Evolutionary conservation across 345 rosid genomes (phyloP).

Genomic region (Cochlearia excelsa): DNA sequence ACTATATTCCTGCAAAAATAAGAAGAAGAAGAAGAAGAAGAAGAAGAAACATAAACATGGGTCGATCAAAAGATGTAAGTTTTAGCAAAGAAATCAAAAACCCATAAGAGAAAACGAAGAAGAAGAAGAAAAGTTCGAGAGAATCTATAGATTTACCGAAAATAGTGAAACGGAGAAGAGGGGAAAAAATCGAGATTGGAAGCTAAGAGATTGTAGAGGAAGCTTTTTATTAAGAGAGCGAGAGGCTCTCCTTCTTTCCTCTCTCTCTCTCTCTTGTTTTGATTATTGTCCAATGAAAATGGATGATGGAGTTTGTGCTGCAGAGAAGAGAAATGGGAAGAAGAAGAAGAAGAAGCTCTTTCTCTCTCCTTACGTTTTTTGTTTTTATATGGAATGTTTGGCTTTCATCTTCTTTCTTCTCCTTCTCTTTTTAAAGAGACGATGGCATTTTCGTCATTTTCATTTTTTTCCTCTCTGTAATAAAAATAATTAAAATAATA

Average conservation of each 20-base stretch:
- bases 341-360: slow-evolving; percentile 15
- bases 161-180: slow-evolving; percentile 20
- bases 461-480: too few species aligned
- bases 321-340: neutral
- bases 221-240: slow-evolving; percentile 43
- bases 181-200: slow-evolving; percentile 15
- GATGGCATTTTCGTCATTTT: slow-evolving; percentile 11
- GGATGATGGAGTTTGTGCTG: slow-evolving; percentile 22
- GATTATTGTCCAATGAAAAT: slow-evolving; percentile 26
- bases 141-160: slow-evolving; percentile 35
- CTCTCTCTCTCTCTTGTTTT: slow-evolving; percentile 20
- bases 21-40: neutral
- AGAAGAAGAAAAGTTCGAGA: slow-evolving; percentile 39
- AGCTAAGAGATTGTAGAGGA: slow-evolving; percentile 25
- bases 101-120: slow-evolving; percentile 22
- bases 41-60: neutral
- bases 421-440: slow-evolving; percentile 17
- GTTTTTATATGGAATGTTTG: slow-evolving; percentile 32
- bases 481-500: too few species aligned
- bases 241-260: slow-evolving; percentile 52
- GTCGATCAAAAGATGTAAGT: slow-evolving; percentile 20
- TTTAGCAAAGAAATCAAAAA: slow-evolving; percentile 29
- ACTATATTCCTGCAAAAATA: neutral
- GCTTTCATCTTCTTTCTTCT: too few species aligned
- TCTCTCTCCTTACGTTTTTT: slow-evolving; percentile 25